A percentile compares a stretch with the other conserved stretches of the same genome.
These are phyloP conservation scores for Mycena metata DNA, from an alignment of 768 basidiomycete genomes.

Conservation along the genomic window DNA sequence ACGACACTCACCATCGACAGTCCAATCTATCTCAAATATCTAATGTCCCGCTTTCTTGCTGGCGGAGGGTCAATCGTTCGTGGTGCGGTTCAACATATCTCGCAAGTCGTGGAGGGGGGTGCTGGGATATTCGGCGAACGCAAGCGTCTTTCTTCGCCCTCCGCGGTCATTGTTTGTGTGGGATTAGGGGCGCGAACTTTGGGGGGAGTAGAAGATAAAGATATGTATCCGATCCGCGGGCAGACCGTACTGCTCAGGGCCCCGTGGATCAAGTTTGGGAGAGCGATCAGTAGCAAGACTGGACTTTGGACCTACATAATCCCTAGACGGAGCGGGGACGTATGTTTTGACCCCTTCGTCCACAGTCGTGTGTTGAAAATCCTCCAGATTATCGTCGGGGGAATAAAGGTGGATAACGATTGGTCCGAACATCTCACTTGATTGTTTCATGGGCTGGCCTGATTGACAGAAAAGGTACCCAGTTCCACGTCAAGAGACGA, in stretches of 20 bases:
- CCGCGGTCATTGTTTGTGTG: constrained; percentile 77
- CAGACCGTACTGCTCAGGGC: constrained; percentile 86
- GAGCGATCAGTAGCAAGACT: constrained; percentile 56
- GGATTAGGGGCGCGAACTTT: constrained; percentile 83
- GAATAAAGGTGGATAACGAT: constrained; percentile 69
- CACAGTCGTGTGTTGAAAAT: neutral
- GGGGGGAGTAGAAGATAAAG: constrained; percentile 84
- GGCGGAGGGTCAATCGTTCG: constrained; percentile 75
- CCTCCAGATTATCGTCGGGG: constrained; percentile 68
- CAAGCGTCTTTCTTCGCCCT: constrained; percentile 49
- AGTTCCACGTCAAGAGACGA: constrained; percentile 71
- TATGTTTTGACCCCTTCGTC: constrained; percentile 38
- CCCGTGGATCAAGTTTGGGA: constrained; percentile 72
- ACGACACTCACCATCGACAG: constrained; percentile 79
- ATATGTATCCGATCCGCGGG: constrained; percentile 83
- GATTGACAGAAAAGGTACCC: constrained; percentile 64
- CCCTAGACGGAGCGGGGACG: constrained; percentile 71
- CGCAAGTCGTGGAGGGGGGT: constrained; percentile 77
- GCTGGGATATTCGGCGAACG: constrained; percentile 51
- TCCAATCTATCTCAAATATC: constrained; percentile 78
- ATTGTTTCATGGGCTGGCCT: neutral
- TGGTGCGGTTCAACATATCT: constrained; percentile 74
- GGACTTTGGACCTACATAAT: constrained; percentile 74
- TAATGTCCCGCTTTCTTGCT: constrained; percentile 72
- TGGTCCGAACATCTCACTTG: constrained; percentile 58